phyloP scores from a whole-genome alignment of 1,139 yeast genomes.

The Lodderomyces elongisporus region DNA sequence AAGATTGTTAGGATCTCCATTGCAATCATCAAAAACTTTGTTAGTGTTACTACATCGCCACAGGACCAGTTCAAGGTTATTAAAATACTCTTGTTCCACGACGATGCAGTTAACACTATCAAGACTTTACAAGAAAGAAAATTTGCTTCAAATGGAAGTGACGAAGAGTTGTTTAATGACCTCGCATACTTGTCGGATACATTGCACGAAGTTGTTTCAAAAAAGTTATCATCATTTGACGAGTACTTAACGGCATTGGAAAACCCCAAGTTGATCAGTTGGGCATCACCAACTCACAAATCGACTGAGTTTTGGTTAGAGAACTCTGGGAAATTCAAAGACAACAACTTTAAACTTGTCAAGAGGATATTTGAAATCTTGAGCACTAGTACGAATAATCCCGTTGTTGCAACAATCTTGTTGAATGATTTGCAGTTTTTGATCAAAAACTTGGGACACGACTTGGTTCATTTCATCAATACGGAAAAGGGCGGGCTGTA shows the following conservation, averaged over 20 bases:
- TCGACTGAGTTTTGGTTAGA: constrained; percentile 88
- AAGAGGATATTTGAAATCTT: constrained; percentile 45
- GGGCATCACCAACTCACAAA: constrained; percentile 89
- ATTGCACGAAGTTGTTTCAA: constrained; percentile 65
- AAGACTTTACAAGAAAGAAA: constrained; percentile 75
- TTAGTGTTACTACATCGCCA: constrained; percentile 27
- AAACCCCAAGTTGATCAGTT: constrained; percentile 67
- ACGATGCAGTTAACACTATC: constrained; percentile 68
- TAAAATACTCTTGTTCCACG: constrained; percentile 69
- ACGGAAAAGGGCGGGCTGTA: constrained; percentile 52
- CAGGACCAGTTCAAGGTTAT: constrained; percentile 47
- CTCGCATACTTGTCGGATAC: constrained; percentile 52
- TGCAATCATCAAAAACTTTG: constrained; percentile 64
- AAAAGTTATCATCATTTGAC: constrained; percentile 81
- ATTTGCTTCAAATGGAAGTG: constrained; percentile 67
- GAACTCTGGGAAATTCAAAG: constrained; percentile 71
- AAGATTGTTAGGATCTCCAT: constrained; percentile 81
- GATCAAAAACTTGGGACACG: constrained; percentile 46
- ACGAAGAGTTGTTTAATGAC: constrained; percentile 82
- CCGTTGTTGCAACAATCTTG: constrained; percentile 34
- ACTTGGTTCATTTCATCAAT: constrained; percentile 68
- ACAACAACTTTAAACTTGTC: constrained; percentile 67
- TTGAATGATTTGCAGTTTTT: constrained; percentile 52
- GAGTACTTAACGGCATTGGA: constrained; percentile 85
- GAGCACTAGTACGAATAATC: constrained; percentile 17